These are phyloP conservation scores for Colletotrichum sp. DNA, from an alignment of 2,329 filamentous ascomycete species.

Conservation along the genomic window DNA sequence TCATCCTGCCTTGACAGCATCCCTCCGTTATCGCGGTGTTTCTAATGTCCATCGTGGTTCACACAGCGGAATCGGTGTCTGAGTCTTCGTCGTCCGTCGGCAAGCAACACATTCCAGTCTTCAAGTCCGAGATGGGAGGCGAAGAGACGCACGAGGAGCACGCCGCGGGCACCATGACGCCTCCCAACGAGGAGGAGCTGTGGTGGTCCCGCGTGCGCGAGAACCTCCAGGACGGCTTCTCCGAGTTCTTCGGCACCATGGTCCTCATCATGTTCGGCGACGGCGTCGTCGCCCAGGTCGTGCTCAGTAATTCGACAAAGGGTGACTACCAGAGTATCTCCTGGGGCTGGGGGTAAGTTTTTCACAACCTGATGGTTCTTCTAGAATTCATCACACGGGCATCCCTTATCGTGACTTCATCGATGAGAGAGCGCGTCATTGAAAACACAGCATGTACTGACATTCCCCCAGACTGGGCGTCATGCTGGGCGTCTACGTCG, in stretches of 20 bases:
- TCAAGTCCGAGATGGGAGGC: slow-evolving; percentile 36
- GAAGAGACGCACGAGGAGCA: slow-evolving; percentile 24
- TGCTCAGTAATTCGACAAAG: slow-evolving; percentile 56
- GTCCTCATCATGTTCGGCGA: slow-evolving; percentile 73
- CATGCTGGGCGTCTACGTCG: slow-evolving; percentile 73
- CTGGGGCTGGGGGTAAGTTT: slow-evolving; percentile 55
- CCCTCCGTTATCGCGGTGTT: not conserved
- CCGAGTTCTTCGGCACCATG: slow-evolving; percentile 73
- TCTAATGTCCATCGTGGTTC: slow-evolving; percentile 33
- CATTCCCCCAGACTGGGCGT: slow-evolving; percentile 58
- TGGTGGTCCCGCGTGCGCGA: slow-evolving; percentile 60
- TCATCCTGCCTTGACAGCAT: not conserved
- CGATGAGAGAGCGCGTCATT: not conserved
- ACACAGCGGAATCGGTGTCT: slow-evolving; percentile 34
- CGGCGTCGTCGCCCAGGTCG: slow-evolving; percentile 73
- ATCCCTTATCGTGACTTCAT: not conserved
- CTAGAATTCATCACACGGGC: not conserved
- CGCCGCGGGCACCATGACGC: slow-evolving; percentile 15
- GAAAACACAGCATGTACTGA: not conserved
- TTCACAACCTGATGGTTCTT: not conserved
- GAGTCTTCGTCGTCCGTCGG: slow-evolving; percentile 36
- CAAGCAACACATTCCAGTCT: slow-evolving; percentile 30
- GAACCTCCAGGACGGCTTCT: slow-evolving; percentile 62
- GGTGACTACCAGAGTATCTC: slow-evolving; percentile 56
- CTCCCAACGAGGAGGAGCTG: slow-evolving; percentile 28